Conservation (phyloP, 164 flowering plant species). For the Cinnamomum chago region DNA sequence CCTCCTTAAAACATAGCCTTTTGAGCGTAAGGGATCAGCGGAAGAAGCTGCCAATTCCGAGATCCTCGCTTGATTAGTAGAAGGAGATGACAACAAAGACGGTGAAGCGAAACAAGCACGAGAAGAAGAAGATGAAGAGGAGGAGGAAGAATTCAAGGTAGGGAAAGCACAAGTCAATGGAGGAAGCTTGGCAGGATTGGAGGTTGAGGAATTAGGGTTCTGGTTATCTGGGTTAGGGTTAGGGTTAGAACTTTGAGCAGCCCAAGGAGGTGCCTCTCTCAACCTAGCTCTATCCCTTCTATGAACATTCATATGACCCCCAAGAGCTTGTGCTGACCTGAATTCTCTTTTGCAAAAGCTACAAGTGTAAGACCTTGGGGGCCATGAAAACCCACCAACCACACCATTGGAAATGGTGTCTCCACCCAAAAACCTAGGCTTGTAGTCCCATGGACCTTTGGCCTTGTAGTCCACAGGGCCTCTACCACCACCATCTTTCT, state of each 20-base stretch:
- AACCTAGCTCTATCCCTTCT: conserved; percentile 68
- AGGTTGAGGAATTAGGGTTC: conserved; percentile 11
- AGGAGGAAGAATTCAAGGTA: conserved; percentile 17
- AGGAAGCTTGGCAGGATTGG: conserved; percentile 13
- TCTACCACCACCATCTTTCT: conserved; percentile 5
- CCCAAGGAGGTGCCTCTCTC: conserved; percentile 42
- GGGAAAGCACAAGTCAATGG: conserved; percentile 12
- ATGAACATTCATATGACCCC: conserved; percentile 59
- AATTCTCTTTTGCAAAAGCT: conserved; percentile 74
- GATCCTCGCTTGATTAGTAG: conserved; percentile 15
- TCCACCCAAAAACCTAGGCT: conserved; percentile 2
- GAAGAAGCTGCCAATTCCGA: conserved; percentile 1
- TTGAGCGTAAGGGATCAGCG: background rate
- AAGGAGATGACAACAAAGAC: conserved; percentile 7
- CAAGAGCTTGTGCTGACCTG: conserved; percentile 57
- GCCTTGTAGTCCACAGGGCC: background rate
- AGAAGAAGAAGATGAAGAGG: conserved; percentile 25
- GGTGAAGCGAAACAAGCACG: conserved; percentile 21
- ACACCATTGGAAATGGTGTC: background rate
- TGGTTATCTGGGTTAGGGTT: conserved; percentile 13
- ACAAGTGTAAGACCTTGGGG: conserved; percentile 70
- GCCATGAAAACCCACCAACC: conserved; percentile 58
- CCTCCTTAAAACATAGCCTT: conserved; percentile 8
- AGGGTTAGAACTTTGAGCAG: conserved; percentile 20
- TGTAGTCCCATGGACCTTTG: conserved; percentile 3